Percentiles rank a stretch among this genome's conserved stretches.
Evolutionary conservation across 768 basidiomycete species (phyloP).

Genomic region (Boletus insuetus): DNA sequence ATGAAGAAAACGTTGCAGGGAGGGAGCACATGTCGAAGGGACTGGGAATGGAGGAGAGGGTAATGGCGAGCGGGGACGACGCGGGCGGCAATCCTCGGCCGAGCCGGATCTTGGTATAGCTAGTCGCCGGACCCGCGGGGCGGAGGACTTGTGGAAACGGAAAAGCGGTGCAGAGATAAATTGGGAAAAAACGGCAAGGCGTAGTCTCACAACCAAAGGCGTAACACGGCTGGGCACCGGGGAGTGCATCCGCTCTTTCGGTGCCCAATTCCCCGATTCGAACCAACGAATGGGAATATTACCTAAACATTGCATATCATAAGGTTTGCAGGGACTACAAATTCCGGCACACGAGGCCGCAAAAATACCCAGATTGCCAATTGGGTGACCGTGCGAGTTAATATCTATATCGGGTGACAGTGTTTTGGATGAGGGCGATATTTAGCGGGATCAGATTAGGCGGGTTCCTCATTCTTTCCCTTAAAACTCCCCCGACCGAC

Average conservation of each 20-base stretch:
- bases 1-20: slow-evolving; percentile 36
- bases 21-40: slow-evolving; percentile 22
- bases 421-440: slow-evolving; percentile 19
- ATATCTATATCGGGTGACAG: slow-evolving; percentile 9
- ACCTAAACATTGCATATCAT: slow-evolving; percentile 25
- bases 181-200: slow-evolving; percentile 14
- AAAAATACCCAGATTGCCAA: slow-evolving; percentile 22
- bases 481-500: slow-evolving; percentile 19
- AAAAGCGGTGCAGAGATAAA: slow-evolving; percentile 21
- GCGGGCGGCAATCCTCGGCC: slow-evolving; percentile 24
- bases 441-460: slow-evolving; percentile 32
- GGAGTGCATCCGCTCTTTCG: slow-evolving; percentile 14
- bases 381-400: neutral
- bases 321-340: slow-evolving; percentile 30
- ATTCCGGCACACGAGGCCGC: slow-evolving; percentile 34
- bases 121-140: slow-evolving; percentile 28
- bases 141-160: slow-evolving; percentile 3
- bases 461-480: slow-evolving; percentile 31
- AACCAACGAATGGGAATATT: slow-evolving; percentile 25
- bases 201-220: neutral
- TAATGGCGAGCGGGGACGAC: slow-evolving; percentile 1
- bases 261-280: neutral
- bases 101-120: slow-evolving; percentile 26
- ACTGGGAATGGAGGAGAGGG: slow-evolving; percentile 9
- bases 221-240: slow-evolving; percentile 28